phyloP scores from a whole-genome alignment of 2,329 filamentous ascomycete genomes.

The Alternaria incomplexa region DNA sequence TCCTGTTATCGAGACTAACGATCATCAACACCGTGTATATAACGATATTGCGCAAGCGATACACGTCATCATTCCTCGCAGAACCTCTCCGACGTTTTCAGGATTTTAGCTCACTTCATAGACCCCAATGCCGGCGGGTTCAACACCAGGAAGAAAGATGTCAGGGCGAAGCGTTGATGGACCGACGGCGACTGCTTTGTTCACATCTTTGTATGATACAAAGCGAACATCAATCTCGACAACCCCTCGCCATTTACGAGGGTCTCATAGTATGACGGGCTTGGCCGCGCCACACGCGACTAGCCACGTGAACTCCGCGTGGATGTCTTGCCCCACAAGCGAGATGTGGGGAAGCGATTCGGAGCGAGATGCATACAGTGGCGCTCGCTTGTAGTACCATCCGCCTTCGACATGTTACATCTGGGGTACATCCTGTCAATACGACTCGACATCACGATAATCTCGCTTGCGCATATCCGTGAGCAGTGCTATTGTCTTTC shows the following conservation, averaged over 20 bases:
- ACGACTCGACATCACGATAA: not conserved
- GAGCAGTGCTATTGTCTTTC: not conserved
- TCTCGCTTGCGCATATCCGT: not conserved
- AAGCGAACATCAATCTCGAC: not conserved
- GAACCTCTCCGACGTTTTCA: too few relatives aligned
- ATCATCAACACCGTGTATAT: not conserved
- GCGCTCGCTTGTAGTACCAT: not conserved
- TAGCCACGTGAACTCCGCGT: slow-evolving; percentile 4
- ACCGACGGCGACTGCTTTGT: accelerated
- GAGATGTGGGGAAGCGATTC: slow-evolving; percentile 15
- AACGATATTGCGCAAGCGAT: not conserved
- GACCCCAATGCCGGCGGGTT: not conserved
- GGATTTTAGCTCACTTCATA: too few relatives aligned
- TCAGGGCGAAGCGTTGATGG: not conserved
- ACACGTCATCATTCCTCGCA: not conserved
- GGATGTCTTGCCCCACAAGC: slow-evolving; percentile 6
- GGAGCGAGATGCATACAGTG: slow-evolving; percentile 3
- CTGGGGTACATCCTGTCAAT: not conserved
- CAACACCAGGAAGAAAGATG: too few relatives aligned
- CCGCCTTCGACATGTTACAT: not conserved
- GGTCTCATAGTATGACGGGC: not conserved
- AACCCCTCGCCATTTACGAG: not conserved
- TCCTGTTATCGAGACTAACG: not conserved
- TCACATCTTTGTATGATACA: not conserved
- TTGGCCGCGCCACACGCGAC: not conserved